These are phyloP conservation scores for Termitomyces sp. DNA, from an alignment of 768 basidiomycete species.

Conservation along the genomic window DNA sequence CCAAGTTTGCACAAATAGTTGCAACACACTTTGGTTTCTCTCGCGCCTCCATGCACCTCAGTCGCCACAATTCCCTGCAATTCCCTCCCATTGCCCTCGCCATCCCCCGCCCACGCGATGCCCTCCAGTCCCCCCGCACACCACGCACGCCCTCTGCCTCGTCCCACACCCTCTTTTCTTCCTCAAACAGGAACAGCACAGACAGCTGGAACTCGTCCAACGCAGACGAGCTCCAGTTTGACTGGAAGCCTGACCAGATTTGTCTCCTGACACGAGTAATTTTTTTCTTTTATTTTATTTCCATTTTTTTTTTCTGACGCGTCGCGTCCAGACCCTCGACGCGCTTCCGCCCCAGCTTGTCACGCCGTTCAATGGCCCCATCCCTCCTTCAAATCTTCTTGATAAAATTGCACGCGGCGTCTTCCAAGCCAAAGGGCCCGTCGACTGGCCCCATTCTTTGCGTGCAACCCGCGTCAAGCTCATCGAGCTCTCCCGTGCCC, in stretches of 20 bases:
- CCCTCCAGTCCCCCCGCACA: conserved; percentile 55
- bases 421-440: conserved; percentile 63
- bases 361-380: conserved; percentile 79
- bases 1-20: conserved; percentile 13
- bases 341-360: conserved; percentile 78
- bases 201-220: conserved; percentile 86
- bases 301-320: conserved; percentile 5
- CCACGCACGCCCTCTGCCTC: conserved; percentile 51
- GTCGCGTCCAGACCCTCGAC: conserved; percentile 61
- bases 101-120: conserved; percentile 49
- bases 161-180: conserved; percentile 44
- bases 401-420: conserved; percentile 83
- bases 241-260: conserved; percentile 74
- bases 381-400: conserved; percentile 81
- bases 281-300: conserved; percentile 6
- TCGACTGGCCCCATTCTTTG: conserved; percentile 79
- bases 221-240: conserved; percentile 55
- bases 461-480: conserved; percentile 80
- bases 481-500: conserved; percentile 66
- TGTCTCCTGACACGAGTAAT: conserved; percentile 63
- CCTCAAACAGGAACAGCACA: conserved; percentile 60
- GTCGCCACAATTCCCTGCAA: conserved; percentile 28
- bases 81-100: conserved; percentile 27
- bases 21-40: background rate
- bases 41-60: conserved; percentile 38